Evolutionary conservation across 2,329 filamentous ascomycete species (phyloP), one percentile per base, ranked within the genome.

Genomic region (Pseudofabraea citricarpa): DNA sequence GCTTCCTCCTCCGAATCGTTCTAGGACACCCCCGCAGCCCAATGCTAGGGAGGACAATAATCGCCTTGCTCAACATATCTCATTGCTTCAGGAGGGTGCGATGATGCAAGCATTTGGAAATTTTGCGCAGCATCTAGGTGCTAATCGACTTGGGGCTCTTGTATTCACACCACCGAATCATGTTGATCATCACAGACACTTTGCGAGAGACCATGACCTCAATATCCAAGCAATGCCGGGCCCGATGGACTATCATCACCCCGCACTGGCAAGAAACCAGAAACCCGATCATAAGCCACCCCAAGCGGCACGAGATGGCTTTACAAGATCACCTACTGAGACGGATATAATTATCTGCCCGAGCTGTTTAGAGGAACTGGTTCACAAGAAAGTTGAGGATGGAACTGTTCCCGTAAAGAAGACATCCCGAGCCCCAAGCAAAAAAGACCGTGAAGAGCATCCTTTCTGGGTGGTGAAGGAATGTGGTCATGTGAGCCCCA

Each of bases 401-500:
- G 55, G 50, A 13, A 55, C 58, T 20, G 49, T 55, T 23, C 49
- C 50, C 16, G 57, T 59, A 5, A 60, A 67, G 57, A 73, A 66
- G 48, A 55, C 63, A 22, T 49, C 50, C 8, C 81, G 75, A 56
- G 68, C 73, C 16, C 65, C 70, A 6, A 75, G 73, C 18, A 61
- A 45, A 43, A 63, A 74, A 43, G 71, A 74, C 18, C 71, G 76
- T 21, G 61, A 70, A 24, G 90, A 95, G 64, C 83, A 87, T 59
- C 86, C 95, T 56, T 91, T 97, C 49, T 97, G 90, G 90, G 85
- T 93, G 1, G 75, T 93, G 26, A 95, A 90, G 65, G 76, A 76
- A 40, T 98, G 93, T 62, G 93, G 93, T 51, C 93, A 98, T 69
- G 93, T 97, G 75, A 64, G 78, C 72, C 33, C 31, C n/a, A n/a